Evolutionary conservation across 345 rosid genomes (phyloP), one percentile per base, ranked within the genome.

Genomic region (Euclidium syriacum): DNA sequence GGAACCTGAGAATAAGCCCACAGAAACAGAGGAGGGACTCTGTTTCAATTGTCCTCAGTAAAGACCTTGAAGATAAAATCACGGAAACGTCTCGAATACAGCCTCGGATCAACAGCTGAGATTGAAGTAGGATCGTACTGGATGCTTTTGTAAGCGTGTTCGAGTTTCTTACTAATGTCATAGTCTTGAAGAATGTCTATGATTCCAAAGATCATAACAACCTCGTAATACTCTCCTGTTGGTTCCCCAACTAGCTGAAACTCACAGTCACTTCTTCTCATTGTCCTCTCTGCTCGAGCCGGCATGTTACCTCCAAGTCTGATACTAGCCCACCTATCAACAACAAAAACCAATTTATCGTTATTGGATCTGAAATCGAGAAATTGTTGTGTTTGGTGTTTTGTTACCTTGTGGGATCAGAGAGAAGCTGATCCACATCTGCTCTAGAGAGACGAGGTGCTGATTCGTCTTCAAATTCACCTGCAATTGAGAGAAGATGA

Each of bases 161-260:
- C 98, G 0, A 86, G 83, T 73, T 88, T 91, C 81, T 91, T 91
- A 84, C 88, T 86, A 24, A 88, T 91, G 58, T 91, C 98, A 40
- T 88, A 91, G 67, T 91, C 98, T 68, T 88, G 98, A 70, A 86
- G 95, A 17, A 88, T 86, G 83, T 91, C 95, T 10, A 91, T 91
- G 42, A 88, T 85, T 6, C 96, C 98, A 30, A 91, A 88, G 71
- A 83, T 84, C 87, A 91, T 84, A 10, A 86, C 67, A 10, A 91
- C 90, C 32, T 88, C 96, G 14, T 88, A 91, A 68, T 52, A 78
- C 70, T 88, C 98, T 36, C 92, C 98, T 0, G 92, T 84, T 16
- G 86, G 83, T 58, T 85, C 95, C 24, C 95, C 98, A 15, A 86
- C 79, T 8, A 88, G 82, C 66, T 81, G 95, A 33, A 80, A 60